A percentile compares a stretch with the other conserved stretches of the same genome.
phyloP scores from a whole-genome alignment of 1,139 yeast genomes.

The Debaryomyces robertsiae region DNA sequence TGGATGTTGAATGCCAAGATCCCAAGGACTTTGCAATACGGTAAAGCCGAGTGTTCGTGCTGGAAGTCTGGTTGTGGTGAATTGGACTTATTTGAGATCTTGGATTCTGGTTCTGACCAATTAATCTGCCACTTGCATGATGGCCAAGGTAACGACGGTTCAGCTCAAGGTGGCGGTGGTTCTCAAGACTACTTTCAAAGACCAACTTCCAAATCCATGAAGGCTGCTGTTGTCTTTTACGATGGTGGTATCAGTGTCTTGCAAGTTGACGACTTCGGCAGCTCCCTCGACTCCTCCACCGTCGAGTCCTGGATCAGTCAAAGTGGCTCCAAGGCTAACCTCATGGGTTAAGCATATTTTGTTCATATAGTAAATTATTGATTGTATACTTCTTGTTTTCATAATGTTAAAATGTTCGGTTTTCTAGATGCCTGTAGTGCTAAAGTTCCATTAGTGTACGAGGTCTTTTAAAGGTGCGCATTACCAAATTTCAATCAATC shows the following conservation, averaged over 20 bases:
- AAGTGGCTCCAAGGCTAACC: conserved; percentile 52
- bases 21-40: conserved; percentile 78
- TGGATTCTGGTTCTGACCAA: conserved; percentile 68
- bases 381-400: not conserved
- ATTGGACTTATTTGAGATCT: conserved; percentile 77
- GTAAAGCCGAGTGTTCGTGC: conserved; percentile 65
- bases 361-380: not conserved
- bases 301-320: conserved; percentile 57
- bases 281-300: conserved; percentile 54
- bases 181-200: conserved; percentile 83
- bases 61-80: conserved; percentile 84
- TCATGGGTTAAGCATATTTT: conserved; percentile 4
- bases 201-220: conserved; percentile 75
- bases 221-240: conserved; percentile 84
- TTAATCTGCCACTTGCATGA: conserved; percentile 83
- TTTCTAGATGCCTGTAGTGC: not conserved
- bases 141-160: conserved; percentile 71
- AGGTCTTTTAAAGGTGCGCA: too few relatives aligned
- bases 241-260: conserved; percentile 59
- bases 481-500: too few relatives aligned
- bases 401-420: not conserved
- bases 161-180: conserved; percentile 69
- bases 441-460: too few relatives aligned
- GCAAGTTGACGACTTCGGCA: conserved; percentile 49
- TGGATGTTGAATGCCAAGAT: conserved; percentile 78